Conservation (phyloP, 768 basidiomycete species). For the Austroboletus festivus region DNA sequence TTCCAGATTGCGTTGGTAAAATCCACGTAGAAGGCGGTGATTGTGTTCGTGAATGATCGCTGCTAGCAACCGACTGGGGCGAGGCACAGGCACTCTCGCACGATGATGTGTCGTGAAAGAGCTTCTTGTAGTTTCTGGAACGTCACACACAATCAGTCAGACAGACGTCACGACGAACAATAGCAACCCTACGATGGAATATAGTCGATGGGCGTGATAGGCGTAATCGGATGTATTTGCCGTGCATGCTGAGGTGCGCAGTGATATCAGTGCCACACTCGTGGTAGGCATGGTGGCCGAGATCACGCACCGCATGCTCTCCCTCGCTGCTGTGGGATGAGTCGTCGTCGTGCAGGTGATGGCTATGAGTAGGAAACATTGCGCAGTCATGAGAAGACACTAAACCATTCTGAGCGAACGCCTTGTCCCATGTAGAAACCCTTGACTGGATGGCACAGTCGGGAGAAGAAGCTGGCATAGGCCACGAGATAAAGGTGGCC, state of each 20-base stretch:
- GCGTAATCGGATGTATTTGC: conserved; percentile 34
- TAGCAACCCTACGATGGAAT: conserved; percentile 27
- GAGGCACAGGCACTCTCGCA: conserved; percentile 29
- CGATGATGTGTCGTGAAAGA: conserved; percentile 32
- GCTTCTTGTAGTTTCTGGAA: conserved; percentile 31
- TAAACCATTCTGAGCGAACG: conserved; percentile 37
- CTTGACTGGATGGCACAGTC: conserved; percentile 30
- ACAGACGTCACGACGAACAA: conserved; percentile 6
- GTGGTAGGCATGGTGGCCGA: conserved; percentile 2
- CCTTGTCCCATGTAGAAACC: conserved; percentile 36
- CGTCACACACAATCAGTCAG: conserved; percentile 11
- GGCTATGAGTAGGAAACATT: conserved; percentile 32
- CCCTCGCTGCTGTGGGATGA: conserved; percentile 25
- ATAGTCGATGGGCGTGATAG: conserved; percentile 36
- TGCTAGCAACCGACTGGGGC: conserved; percentile 35
- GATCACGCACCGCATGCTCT: conserved; percentile 25
- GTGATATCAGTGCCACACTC: conserved; percentile 11
- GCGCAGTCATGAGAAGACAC: conserved; percentile 33
- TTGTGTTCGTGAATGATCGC: conserved; percentile 46
- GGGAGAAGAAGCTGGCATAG: conserved; percentile 29
- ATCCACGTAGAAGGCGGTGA: conserved; percentile 44
- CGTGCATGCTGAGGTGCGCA: conserved; percentile 23
- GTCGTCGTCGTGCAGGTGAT: conserved; percentile 25
- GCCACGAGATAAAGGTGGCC: conserved; percentile 22
- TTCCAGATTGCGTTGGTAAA: conserved; percentile 37